Base-by-base conservation (phyloP, 441 rosid species). In the Adansonia rubrostipa region DNA sequence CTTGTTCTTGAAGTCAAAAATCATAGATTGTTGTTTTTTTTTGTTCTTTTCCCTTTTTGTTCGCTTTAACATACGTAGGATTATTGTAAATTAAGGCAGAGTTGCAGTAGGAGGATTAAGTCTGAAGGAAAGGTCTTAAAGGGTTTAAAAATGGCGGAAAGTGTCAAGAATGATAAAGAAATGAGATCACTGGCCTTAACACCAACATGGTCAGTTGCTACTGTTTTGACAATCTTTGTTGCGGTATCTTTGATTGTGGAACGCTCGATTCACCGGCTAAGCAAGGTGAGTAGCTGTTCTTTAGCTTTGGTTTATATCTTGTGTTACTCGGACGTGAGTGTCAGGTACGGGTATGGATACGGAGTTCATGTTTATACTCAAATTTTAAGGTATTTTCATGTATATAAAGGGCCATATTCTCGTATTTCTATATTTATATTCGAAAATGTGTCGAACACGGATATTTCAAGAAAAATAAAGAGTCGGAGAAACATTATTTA, bases 181-280 rank as follows among this genome's bases (percentile, higher is more conserved):
- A 81, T 78, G 84, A 83, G 97, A 79, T 90, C 97, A 6, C 80
- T 95, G 84, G 99, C 95, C 42, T 83, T 88, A 76, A 93, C 99
- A 6, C 99, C 99, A 64, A 92, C 97, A 70, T 95, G 99, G 99
- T 95, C 99, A 7, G 97, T 95, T 76, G 99, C 99, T 67, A 89
- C 95, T 3, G 99, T 93, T 61, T 79, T 93, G 86, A 92, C 97
- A 5, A 73, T 95, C 62, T 92, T 95, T 77, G 98, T 95, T n/a
- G 87, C 81, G 58, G 93, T 92, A 76, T 95, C 97, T 67, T 80
- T 91, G 85, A 81, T 91, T 61, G 97, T 93, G 78, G 97, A 95
- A 79, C 94, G 97, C 58, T 86, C 89, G 36, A 95, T 93, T 79
- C 92, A 89, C 78, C 91, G 88, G 58, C 82, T 95, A 65, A 88